Base-by-base conservation (phyloP, 306 rosid species). In the Casuarina equisetifolia region DNA sequence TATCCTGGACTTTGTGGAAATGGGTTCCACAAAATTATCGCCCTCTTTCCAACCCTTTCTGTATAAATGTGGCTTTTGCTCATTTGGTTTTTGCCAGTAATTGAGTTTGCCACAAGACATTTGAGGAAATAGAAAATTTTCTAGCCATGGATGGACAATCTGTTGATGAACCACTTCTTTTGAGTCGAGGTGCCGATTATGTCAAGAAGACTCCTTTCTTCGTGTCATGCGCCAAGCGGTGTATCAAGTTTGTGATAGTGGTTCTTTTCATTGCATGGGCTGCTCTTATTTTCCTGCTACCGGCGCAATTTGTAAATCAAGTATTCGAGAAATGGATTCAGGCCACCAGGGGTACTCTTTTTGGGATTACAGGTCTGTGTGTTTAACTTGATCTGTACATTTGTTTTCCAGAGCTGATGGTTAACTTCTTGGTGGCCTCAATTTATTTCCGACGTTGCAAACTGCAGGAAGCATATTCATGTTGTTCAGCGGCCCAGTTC, bases 401-500 rank as follows among this genome's bases (percentile, higher is more conserved):
- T 50, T 5, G 4, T 40, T 58, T 46, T 4, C 16, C 40, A 2
- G 9, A 13, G 2, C 0, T 42, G 7, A 39, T 9, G 39, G 8
- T 69, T 74, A 39, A 5, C 48, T 57, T 13, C 69, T 70, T 69
- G 76, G 51, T 76, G 44, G 76, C 52, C 8, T 58, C 51, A 55
- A 63, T 70, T 82, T 64, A 77, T 80, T 35, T 72, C 85, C 49
- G 32, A 64, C 43, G 67, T 11, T 64, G 39, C 25, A 69, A 76
- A 69, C 35, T 79, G 80, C 86, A 94, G 98, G 98, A 81, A 86
- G 93, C 83, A 10, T 84, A 49, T 90, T 94, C 67, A 16, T 92
- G 78, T 2, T 88, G 35, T 74, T 78, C 66, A 82, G 85, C 39
- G 94, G 77, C 80, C 98, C 98, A 3, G 15, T 94, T 72, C 86